Evolutionary conservation across 768 basidiomycete species (phyloP).

Genomic region (Trametes cubensis): DNA sequence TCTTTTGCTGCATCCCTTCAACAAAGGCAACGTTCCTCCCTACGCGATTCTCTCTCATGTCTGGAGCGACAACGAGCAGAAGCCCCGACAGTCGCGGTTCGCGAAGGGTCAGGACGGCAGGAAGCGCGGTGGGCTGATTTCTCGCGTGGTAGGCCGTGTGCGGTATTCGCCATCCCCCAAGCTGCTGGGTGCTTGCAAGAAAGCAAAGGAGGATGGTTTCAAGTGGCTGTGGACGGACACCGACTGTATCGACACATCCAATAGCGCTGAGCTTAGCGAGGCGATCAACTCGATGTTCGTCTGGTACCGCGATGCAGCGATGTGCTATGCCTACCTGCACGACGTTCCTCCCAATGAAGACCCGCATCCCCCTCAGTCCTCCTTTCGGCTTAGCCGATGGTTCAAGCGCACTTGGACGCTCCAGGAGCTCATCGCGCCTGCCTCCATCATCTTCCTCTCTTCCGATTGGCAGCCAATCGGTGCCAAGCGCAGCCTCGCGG

Average conservation of each 20-base stretch:
- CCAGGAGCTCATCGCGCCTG: slow-evolving; percentile 20
- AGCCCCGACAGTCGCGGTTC: slow-evolving; percentile 11
- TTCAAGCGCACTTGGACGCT: slow-evolving; percentile 17
- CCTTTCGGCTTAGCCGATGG: slow-evolving; percentile 15
- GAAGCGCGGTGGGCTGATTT: background rate
- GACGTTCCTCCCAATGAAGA: slow-evolving; percentile 15
- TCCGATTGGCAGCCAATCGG: slow-evolving; percentile 8
- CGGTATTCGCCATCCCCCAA: slow-evolving; percentile 9
- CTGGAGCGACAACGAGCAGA: slow-evolving; percentile 17
- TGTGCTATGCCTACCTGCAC: slow-evolving; percentile 20
- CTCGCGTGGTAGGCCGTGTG: background rate
- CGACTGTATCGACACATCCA: slow-evolving; percentile 19
- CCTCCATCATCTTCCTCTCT: slow-evolving; percentile 18
- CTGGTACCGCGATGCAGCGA: slow-evolving; percentile 8
- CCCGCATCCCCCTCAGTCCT: background rate
- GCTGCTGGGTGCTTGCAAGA: slow-evolving; percentile 8
- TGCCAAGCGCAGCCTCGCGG: slow-evolving; percentile 10
- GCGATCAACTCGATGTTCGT: slow-evolving; percentile 21
- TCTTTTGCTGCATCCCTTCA: background rate
- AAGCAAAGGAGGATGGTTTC: slow-evolving; percentile 9
- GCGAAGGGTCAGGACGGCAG: background rate
- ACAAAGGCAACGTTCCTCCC: background rate
- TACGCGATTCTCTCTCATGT: slow-evolving; percentile 22
- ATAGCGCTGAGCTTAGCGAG: slow-evolving; percentile 20
- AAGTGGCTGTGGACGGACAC: slow-evolving; percentile 20